Evolutionary conservation across 345 rosid species (phyloP).

Genomic region (Eutrema heterophyllum): DNA sequence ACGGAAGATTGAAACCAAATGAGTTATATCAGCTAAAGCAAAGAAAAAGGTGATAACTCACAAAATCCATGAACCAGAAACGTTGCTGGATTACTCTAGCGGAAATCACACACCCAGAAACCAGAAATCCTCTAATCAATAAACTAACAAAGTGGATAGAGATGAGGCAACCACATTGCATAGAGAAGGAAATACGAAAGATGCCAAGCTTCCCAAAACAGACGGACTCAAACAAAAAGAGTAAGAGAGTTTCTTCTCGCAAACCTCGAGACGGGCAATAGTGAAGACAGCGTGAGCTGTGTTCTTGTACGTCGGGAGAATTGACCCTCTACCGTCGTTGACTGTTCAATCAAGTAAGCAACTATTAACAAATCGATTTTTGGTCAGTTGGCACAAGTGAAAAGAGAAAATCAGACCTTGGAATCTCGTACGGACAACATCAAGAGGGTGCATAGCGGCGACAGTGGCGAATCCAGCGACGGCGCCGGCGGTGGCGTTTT

Average conservation of each 20-base stretch:
- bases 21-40: not conserved
- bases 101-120: not conserved
- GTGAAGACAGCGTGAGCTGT: slow-evolving; percentile 73
- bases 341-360: slow-evolving; percentile 37
- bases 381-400: not conserved
- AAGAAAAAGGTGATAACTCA: not conserved
- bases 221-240: not conserved
- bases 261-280: slow-evolving; percentile 77
- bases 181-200: not conserved
- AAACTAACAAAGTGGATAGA: not conserved
- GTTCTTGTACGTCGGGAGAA: slow-evolving; percentile 72
- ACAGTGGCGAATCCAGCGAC: slow-evolving; percentile 88
- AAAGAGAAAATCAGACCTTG: slow-evolving; percentile 47
- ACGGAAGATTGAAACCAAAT: slow-evolving; percentile 6
- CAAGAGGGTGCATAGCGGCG: slow-evolving; percentile 78
- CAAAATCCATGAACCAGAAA: not conserved
- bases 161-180: not conserved
- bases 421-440: slow-evolving; percentile 89
- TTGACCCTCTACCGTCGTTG: slow-evolving; percentile 64
- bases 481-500: slow-evolving; percentile 84
- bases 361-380: not conserved
- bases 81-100: not conserved
- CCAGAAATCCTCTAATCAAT: too few species aligned
- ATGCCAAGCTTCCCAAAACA: not conserved
- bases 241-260: not conserved